These are phyloP conservation scores for Fusarium subglutinans DNA, from an alignment of 2,329 filamentous ascomycete genomes.

Conservation along the genomic window DNA sequence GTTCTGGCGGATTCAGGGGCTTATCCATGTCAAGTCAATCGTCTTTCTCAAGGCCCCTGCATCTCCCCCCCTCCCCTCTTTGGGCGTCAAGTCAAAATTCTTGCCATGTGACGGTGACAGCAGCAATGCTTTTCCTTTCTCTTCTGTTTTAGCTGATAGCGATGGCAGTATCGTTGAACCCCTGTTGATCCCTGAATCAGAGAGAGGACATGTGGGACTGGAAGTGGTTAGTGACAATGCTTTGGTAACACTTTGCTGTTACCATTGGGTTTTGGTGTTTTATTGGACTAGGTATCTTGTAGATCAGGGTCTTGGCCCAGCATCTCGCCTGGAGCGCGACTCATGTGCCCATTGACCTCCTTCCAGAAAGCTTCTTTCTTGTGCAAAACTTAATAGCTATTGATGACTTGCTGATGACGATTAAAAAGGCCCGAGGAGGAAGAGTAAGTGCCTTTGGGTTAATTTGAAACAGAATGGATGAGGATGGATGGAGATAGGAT, in stretches of 20 bases:
- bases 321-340: background rate
- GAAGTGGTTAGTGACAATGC: conserved; percentile 18
- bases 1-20: conserved; percentile 38
- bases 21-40: conserved; percentile 30
- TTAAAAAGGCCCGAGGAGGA: background rate
- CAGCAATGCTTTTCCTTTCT: background rate
- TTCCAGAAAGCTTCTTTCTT: conserved; percentile 14
- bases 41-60: conserved; percentile 1
- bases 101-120: conserved; percentile 22
- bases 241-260: conserved; percentile 6
- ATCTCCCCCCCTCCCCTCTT: background rate
- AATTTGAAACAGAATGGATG: conserved; percentile 43
- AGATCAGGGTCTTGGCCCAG: conserved; percentile 20
- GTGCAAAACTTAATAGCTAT: background rate
- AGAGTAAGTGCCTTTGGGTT: conserved; percentile 22
- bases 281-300: background rate
- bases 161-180: conserved; percentile 3
- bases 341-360: conserved; percentile 10
- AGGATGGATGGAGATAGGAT: background rate
- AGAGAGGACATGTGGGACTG: conserved; percentile 3
- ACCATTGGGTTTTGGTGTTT: conserved; percentile 3
- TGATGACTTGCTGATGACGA: background rate
- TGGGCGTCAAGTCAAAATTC: conserved; percentile 21
- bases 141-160: background rate
- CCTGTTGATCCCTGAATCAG: conserved; percentile 34